Conservation (phyloP, 2,329 filamentous ascomycete species). For the Exophiala sp. region DNA sequence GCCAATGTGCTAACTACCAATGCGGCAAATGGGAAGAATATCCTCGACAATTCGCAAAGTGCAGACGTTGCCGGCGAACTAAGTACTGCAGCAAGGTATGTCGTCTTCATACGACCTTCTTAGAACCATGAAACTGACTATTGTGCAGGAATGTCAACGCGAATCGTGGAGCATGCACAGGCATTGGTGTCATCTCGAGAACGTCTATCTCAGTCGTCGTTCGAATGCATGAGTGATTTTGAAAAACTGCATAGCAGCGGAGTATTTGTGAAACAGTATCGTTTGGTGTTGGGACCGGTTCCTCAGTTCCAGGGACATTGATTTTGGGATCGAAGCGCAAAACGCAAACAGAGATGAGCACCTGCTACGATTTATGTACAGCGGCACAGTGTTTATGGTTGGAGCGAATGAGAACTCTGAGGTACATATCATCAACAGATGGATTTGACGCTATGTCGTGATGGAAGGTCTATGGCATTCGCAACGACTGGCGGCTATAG, state of each 20-base stretch:
- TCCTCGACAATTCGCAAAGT: conserved; percentile 96
- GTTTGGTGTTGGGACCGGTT: conserved; percentile 11
- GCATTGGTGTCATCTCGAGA: conserved; percentile 71
- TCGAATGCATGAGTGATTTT: conserved; percentile 8
- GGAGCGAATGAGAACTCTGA: conserved; percentile 4
- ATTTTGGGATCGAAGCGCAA: neutral
- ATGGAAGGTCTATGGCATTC: neutral
- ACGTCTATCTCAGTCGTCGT: conserved; percentile 21
- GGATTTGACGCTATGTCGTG: neutral
- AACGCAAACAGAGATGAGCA: conserved; percentile 1
- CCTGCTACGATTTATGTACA: conserved; percentile 18
- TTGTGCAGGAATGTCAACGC: conserved; percentile 74
- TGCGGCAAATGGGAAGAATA: conserved; percentile 99
- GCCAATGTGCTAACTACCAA: conserved; percentile 96
- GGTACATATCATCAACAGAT: conserved; percentile 12
- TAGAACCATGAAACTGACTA: conserved; percentile 1
- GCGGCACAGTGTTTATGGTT: conserved; percentile 17
- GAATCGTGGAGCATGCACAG: conserved; percentile 97
- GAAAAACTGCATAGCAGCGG: conserved; percentile 25
- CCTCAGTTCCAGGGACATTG: neutral
- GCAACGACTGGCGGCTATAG: conserved; percentile 3
- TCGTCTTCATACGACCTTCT: neutral
- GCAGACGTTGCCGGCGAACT: conserved; percentile 87
- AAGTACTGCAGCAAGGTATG: conserved; percentile 95
- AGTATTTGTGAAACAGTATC: conserved; percentile 18